Evolutionary conservation across 2,329 filamentous ascomycete species (phyloP), one percentile per base, ranked within the genome.

Genomic region (Aspergillus brasiliensis): DNA sequence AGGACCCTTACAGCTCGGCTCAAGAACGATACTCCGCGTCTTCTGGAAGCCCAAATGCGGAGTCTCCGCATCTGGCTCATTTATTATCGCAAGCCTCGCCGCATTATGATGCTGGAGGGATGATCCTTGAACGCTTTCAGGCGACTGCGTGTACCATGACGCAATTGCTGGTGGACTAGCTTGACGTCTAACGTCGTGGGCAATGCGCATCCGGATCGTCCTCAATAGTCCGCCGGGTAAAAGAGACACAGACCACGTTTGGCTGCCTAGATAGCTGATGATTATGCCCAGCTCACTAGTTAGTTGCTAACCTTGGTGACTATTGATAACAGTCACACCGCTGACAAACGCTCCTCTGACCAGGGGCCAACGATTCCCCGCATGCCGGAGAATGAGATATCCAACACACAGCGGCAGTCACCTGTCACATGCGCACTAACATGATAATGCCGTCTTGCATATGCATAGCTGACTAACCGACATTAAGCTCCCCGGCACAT

Each of bases 21-120:
- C 52, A 42, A 31, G 52, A 55, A 55, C 52, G 52, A 28, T 55
- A 31, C 52, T 55, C 52, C 52, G 52, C 52, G 40, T 46, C 40
- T 46, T 44, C 52, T 55, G 52, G 38, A 55, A 55, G 37, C 40
- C 17, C 27, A 42, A 42, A 28, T 31, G 52, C 52, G 52, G 52
- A 55, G 52, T 55, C 52, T 55, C 52, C 52, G 52, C 52, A 55
- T 44, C 25, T 40, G 7, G 17, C 8, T 27, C 23, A 49, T 49
- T 28, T 49, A 49, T 49, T 25, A 27, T 49, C 25, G 25, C 28
- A 27, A 49, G 46, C 25, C 46, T 31, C 46, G 46, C 46, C 46
- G n/a, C 46, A 55, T 55, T 17, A 55, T 28, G 38, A 31, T 44
- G 42, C 23, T 23, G 23, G 19, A 38, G 37, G 52, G 38, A 34